Evolutionary conservation across 2,329 filamentous ascomycete species (phyloP), one percentile per base, ranked within the genome.

Genomic region (Fusarium sublunatum): DNA sequence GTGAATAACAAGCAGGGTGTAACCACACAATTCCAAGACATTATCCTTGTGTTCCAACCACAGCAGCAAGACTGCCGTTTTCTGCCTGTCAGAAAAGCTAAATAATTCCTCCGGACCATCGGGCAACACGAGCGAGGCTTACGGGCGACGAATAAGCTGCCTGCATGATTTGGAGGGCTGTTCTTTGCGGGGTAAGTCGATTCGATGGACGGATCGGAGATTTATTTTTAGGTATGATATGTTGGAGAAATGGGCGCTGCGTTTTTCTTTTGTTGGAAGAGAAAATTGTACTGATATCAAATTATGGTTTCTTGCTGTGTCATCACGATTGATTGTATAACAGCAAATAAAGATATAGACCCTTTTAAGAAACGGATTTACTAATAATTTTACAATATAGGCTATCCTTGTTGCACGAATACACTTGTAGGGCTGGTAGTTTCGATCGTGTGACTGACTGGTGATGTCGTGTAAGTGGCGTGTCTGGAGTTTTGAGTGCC

Each of bases 371-470:
- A 19, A 19, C 19, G 19, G 19, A 19, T 19, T 19, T 19, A 19
- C 19, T 19, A 19, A 3, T 19, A 19, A 19, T 19, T 19, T 19
- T 31, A n/a, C 3, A 34, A 12, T 34, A n/a, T 24, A 52, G 3
- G 42, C 5, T 11, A 10, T 1, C 19, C 6, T 4, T 7, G 12
- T n/a, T 54, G 22, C 41, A 38, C 6, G n/a, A 35, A 39, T 45
- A 42, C 40, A 52, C 50, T 32, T 42, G 40, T 47, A 62, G 45
- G 58, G 58, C 58, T 61, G 58, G 58, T 22, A 61, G 57, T 10
- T 55, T 15, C 42, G 56, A 60, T 60, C 57, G 56, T 60, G 57
- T 61, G 57, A 60, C 56, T 54, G n/a, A 46, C 32, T 25, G 26
- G 36, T 26, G 31, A 41, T 53, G 32, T 39, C 9, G 45, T 62